phyloP scores from a whole-genome alignment of 176 grass and related monocot species.

The Microstegium vimineum region DNA sequence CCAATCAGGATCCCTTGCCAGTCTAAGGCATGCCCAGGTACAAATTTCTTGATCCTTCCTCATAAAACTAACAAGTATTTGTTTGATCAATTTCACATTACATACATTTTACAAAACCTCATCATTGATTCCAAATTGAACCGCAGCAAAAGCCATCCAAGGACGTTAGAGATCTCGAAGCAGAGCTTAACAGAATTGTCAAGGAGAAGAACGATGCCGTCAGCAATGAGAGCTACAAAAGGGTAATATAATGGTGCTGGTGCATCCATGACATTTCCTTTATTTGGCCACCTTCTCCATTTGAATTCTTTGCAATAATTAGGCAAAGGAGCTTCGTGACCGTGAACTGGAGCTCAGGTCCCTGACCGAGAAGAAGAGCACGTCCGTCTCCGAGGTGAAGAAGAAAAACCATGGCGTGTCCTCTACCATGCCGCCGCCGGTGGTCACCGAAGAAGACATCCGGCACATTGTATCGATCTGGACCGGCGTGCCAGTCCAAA shows the following conservation, averaged over 20 bases:
- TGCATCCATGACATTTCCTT: neutral
- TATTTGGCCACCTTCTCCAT: neutral
- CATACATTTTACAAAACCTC: neutral
- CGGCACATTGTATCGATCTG: conserved; percentile 63
- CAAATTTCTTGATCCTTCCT: neutral
- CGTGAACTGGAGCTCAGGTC: conserved; percentile 64
- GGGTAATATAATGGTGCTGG: conserved; percentile 40
- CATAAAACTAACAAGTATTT: no score
- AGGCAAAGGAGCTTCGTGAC: conserved; percentile 66
- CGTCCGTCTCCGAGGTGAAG: conserved; percentile 40
- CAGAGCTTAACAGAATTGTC: conserved; percentile 57
- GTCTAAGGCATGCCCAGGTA: conserved; percentile 58
- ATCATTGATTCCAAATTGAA: neutral
- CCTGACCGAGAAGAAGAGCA: conserved; percentile 33
- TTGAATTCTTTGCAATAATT: neutral
- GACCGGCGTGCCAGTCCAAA: conserved; percentile 38
- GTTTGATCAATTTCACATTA: neutral
- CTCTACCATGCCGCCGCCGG: neutral
- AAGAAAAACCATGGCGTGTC: neutral
- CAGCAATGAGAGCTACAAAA: conserved; percentile 51
- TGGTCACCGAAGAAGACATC: conserved; percentile 72
- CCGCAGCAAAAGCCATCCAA: neutral
- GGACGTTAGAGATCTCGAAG: conserved; percentile 57
- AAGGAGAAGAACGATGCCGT: conserved; percentile 71
- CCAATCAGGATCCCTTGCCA: conserved; percentile 65